Percentiles rank a stretch among this genome's conserved stretches.
These are phyloP conservation scores for Yamadazyma friedrichii DNA, from an alignment of 1,139 yeast species.

Conservation along the genomic window DNA sequence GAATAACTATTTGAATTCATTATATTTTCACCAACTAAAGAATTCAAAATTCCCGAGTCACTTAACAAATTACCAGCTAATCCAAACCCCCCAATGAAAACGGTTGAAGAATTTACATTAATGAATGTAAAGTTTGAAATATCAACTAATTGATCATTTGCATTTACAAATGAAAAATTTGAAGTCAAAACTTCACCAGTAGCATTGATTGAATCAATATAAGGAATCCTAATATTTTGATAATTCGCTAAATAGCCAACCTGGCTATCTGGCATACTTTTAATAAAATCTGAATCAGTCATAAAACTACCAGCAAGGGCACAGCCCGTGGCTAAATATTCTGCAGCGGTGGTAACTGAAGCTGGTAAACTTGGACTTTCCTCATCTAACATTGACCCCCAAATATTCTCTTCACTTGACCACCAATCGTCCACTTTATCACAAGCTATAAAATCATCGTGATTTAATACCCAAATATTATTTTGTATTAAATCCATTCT, in stretches of 20 bases:
- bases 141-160: slow-evolving; percentile 14
- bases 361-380: slow-evolving; percentile 15
- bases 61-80: slow-evolving; percentile 41
- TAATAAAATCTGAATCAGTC: slow-evolving; percentile 8
- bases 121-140: slow-evolving; percentile 29
- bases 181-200: slow-evolving; percentile 26
- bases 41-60: slow-evolving; percentile 42
- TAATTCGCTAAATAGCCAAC: slow-evolving; percentile 15
- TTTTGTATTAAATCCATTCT: slow-evolving; percentile 36
- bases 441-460: slow-evolving; percentile 24
- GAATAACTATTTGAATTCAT: slow-evolving; percentile 57
- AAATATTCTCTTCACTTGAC: slow-evolving; percentile 14
- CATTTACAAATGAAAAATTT: slow-evolving; percentile 19
- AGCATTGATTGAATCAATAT: slow-evolving; percentile 27
- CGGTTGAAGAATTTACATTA: slow-evolving; percentile 23
- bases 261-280: slow-evolving; percentile 1
- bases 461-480: slow-evolving; percentile 37
- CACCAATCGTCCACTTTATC: slow-evolving; percentile 21
- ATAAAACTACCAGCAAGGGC: slow-evolving; percentile 27
- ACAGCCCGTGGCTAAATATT: slow-evolving; percentile 26
- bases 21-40: slow-evolving; percentile 27
- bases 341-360: slow-evolving; percentile 19
- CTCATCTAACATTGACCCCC: slow-evolving; percentile 8
- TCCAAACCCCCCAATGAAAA: slow-evolving; percentile 43
- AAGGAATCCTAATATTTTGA: slow-evolving; percentile 23